Evolutionary conservation across 768 basidiomycete species (phyloP), one percentile per base, ranked within the genome.

Genomic region (Calvatia gigantea): DNA sequence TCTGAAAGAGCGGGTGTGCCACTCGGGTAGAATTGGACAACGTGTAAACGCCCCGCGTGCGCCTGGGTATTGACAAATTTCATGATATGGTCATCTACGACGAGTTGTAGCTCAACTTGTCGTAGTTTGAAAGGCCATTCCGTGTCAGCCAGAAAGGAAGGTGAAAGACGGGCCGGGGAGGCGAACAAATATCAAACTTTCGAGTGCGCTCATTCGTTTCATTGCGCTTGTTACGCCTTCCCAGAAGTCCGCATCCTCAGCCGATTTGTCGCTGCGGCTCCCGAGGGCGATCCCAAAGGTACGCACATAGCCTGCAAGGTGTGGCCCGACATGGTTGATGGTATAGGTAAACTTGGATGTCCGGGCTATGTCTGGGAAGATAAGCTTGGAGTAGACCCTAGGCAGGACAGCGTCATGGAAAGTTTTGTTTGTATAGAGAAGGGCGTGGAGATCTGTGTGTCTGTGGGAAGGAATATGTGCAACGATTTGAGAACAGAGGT

Each of bases 401-500:
- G 67, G 59, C 60, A 83, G 80, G 31, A 82, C 79, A 49, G 74
- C 74, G 48, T 65, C 69, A 56, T 80, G 79, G 48, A 84, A 67
- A 8, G 73, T 61, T 65, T 75, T 81, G 64, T 66, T 79, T 6
- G 76, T 74, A 45, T 70, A 66, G 60, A 75, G 75, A 42, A 85
- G 72, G 8, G 73, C 64, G 0, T 66, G 54, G 23, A 83, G 73
- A 56, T 81, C 78, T 4, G 29, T 41, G 3, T 59, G 64, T 11
- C 63, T 63, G 42, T 63, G 58, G 19, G 39, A n/a, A 21, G 53
- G 53, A 19, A 54, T 28, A 27, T 54, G 45, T 1, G 54, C n/a
- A 37, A 47, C 33, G 44, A 55, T 39, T 33, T n/a, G 33, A 15
- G 12, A 19, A 27, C 35, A 38, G 44, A 54, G 32, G 21, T 23